These are phyloP conservation scores for Magnusiomyces suaveolens DNA, from an alignment of 1,139 yeast species.

Conservation along the genomic window DNA sequence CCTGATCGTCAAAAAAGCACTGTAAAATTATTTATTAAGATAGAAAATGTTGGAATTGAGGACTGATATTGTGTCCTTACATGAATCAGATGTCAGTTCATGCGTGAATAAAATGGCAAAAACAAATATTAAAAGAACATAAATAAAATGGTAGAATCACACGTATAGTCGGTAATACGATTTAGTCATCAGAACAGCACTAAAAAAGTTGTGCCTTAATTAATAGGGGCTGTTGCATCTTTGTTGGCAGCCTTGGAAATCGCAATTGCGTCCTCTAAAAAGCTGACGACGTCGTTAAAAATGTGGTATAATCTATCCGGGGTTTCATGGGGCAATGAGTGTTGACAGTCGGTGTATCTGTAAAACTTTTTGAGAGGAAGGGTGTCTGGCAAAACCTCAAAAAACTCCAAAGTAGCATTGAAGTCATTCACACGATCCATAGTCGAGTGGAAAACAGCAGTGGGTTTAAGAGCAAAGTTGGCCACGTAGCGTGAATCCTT, in stretches of 20 bases:
- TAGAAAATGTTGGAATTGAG: no score
- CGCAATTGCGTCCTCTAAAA: slow-evolving; percentile 29
- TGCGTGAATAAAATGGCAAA: no score
- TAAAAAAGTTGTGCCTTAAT: not conserved
- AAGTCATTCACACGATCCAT: slow-evolving; percentile 48
- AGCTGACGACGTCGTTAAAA: slow-evolving; percentile 33
- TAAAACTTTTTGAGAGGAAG: slow-evolving; percentile 30
- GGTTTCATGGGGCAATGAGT: slow-evolving; percentile 35
- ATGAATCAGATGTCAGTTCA: no score
- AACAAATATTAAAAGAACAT: no score
- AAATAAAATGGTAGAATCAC: no score
- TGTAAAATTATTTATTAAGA: no score
- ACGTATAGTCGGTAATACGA: no score
- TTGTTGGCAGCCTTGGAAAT: not conserved
- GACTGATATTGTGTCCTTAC: no score
- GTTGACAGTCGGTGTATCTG: slow-evolving; percentile 32
- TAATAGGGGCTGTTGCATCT: not conserved
- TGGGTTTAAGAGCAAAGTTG: slow-evolving; percentile 38
- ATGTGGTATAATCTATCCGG: slow-evolving; percentile 34
- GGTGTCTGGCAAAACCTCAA: slow-evolving; percentile 30
- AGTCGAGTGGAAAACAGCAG: slow-evolving; percentile 48
- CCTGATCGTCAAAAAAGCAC: no score
- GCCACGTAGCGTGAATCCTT: slow-evolving; percentile 37
- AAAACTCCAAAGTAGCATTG: slow-evolving; percentile 44
- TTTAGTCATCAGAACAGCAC: no score